A percentile compares a stretch with the other conserved stretches of the same genome.
These are phyloP conservation scores for Curvularia sp. DNA, from an alignment of 2,329 filamentous ascomycete genomes.

Conservation along the genomic window DNA sequence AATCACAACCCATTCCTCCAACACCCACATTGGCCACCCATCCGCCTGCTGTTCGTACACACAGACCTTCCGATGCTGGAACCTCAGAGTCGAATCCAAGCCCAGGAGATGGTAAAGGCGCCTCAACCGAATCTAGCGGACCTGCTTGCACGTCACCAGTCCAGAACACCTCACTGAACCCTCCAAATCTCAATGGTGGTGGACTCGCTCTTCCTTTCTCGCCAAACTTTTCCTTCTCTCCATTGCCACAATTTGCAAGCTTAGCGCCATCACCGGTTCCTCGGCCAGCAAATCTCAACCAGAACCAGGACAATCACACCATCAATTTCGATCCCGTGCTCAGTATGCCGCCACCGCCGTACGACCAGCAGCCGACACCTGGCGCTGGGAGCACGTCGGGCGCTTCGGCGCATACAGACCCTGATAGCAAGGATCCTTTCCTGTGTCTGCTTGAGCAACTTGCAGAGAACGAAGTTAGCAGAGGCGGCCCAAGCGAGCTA, in stretches of 20 bases:
- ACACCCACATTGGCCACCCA: constrained; percentile 44
- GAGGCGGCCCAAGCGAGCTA: constrained; percentile 74
- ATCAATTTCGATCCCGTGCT: constrained; percentile 51
- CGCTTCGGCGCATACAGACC: constrained; percentile 51
- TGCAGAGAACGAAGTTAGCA: constrained; percentile 77
- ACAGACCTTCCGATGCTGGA: constrained; percentile 33
- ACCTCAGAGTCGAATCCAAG: constrained; percentile 35
- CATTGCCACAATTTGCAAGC: constrained; percentile 44
- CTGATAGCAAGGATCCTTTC: constrained; percentile 78
- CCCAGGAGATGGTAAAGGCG: constrained; percentile 29
- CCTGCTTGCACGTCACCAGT: constrained; percentile 42
- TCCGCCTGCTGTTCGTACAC: constrained; percentile 27
- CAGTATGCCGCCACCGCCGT: constrained; percentile 49
- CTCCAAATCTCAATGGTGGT: constrained; percentile 27
- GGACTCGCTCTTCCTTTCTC: constrained; percentile 49
- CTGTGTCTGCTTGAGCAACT: constrained; percentile 79
- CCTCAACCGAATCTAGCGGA: constrained; percentile 30
- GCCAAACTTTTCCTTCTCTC: constrained; percentile 51
- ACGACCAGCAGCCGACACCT: constrained; percentile 55
- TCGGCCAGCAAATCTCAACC: constrained; percentile 28
- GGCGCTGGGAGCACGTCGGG: constrained; percentile 52
- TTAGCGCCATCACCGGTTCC: constrained; percentile 43
- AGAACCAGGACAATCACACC: constrained; percentile 24
- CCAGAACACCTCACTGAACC: constrained; percentile 25
- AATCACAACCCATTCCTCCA: constrained; percentile 32